These are phyloP conservation scores for Boletus coffeatus DNA, from an alignment of 1,284 basidiomycete genomes.

Conservation along the genomic window DNA sequence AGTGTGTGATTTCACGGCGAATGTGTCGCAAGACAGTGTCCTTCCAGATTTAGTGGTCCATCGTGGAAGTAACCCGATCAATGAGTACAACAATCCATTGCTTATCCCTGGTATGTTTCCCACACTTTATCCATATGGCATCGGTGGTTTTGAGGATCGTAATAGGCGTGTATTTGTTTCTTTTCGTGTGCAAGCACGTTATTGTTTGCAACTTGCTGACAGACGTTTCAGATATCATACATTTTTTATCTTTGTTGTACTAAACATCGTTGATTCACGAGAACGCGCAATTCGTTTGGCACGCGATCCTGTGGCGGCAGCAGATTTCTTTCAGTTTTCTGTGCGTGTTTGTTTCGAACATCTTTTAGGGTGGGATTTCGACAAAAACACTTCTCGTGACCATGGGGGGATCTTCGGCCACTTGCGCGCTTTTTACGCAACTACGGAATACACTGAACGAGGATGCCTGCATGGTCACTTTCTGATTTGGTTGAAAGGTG, in stretches of 20 bases:
- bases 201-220: neutral
- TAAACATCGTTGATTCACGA: neutral
- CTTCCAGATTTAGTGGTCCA: neutral
- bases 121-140: neutral
- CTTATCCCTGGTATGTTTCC: neutral
- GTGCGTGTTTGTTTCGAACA: constrained; percentile 5
- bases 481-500: constrained; percentile 10
- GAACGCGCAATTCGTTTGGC: constrained; percentile 3
- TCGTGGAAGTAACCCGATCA: neutral
- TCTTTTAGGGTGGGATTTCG: constrained; percentile 11
- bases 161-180: neutral
- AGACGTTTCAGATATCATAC: constrained; percentile 7
- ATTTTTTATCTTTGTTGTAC: constrained; percentile 4
- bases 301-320: constrained; percentile 9
- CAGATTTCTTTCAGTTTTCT: constrained; percentile 8
- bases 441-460: constrained; percentile 11
- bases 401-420: constrained; percentile 8
- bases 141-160: neutral
- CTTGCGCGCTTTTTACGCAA: constrained; percentile 10
- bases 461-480: constrained; percentile 15
- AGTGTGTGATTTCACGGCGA: neutral
- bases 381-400: neutral
- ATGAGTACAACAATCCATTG: neutral
- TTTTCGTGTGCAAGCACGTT: neutral
- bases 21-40: neutral